Evolutionary conservation across 2,329 filamentous ascomycete genomes (phyloP).

Genomic region (Botrytis fragariae): DNA sequence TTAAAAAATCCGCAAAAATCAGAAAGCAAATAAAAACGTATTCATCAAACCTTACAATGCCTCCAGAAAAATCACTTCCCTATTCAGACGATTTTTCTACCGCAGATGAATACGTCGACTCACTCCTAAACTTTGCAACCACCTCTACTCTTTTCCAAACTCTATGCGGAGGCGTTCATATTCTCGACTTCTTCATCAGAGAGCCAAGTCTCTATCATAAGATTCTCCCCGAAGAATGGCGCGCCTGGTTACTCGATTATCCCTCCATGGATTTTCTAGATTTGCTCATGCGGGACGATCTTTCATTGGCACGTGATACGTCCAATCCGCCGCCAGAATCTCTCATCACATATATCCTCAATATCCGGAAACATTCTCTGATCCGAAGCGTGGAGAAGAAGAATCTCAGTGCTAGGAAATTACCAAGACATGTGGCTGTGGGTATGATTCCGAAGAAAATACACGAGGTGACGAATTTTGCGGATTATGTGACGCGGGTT

Average conservation of each 20-base stretch:
- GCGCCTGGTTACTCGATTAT: slow-evolving; percentile 68
- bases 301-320: slow-evolving; percentile 42
- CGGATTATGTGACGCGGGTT: slow-evolving; percentile 71
- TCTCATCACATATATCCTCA: slow-evolving; percentile 68
- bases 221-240: slow-evolving; percentile 78
- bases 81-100: slow-evolving; percentile 53
- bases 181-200: slow-evolving; percentile 91
- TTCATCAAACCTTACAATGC: slow-evolving; percentile 25
- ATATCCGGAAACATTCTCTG: slow-evolving; percentile 69
- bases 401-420: slow-evolving; percentile 43
- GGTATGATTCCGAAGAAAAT: slow-evolving; percentile 97
- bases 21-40: not conserved
- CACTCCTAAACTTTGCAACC: slow-evolving; percentile 72
- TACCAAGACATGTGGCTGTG: slow-evolving; percentile 71
- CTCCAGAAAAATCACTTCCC: slow-evolving; percentile 33
- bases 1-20: not conserved
- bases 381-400: slow-evolving; percentile 48
- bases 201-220: slow-evolving; percentile 78
- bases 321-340: slow-evolving; percentile 40
- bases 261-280: slow-evolving; percentile 76
- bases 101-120: slow-evolving; percentile 74
- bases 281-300: slow-evolving; percentile 74
- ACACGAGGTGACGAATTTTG: slow-evolving; percentile 89
- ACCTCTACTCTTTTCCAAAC: slow-evolving; percentile 76
- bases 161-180: slow-evolving; percentile 95